These are phyloP conservation scores for Xanthoconium stramineum DNA, from an alignment of 768 basidiomycete species.

Conservation along the genomic window DNA sequence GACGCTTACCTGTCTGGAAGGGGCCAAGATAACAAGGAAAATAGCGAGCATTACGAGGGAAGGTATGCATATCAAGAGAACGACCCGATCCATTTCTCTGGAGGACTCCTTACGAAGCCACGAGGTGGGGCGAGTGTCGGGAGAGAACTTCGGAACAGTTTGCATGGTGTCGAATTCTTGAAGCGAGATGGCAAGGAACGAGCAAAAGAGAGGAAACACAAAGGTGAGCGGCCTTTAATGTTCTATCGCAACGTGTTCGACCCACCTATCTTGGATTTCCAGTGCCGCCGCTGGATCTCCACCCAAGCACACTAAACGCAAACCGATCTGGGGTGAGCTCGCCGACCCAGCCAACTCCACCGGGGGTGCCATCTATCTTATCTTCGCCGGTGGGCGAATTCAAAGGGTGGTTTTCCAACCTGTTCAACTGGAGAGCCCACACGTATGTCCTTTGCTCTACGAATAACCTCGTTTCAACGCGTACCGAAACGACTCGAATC, in stretches of 20 bases:
- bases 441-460: slow-evolving; percentile 53
- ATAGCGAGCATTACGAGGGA: slow-evolving; percentile 20
- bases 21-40: slow-evolving; percentile 39
- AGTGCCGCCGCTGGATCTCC: slow-evolving; percentile 55
- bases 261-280: slow-evolving; percentile 3
- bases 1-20: slow-evolving; percentile 11
- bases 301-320: not conserved
- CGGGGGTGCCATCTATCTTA: slow-evolving; percentile 37
- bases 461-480: slow-evolving; percentile 56
- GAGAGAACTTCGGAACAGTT: slow-evolving; percentile 54
- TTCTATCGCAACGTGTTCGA: not conserved
- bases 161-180: slow-evolving; percentile 30
- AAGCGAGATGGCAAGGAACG: slow-evolving; percentile 39
- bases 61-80: slow-evolving; percentile 13
- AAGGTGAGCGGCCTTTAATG: slow-evolving; percentile 38
- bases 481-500: slow-evolving; percentile 59
- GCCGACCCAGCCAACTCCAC: slow-evolving; percentile 42
- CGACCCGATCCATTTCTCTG: slow-evolving; percentile 21
- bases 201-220: slow-evolving; percentile 49
- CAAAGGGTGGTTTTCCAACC: slow-evolving; percentile 68
- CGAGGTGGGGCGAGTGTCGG: slow-evolving; percentile 33
- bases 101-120: slow-evolving; percentile 32
- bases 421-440: slow-evolving; percentile 88
- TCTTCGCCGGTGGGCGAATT: slow-evolving; percentile 81
- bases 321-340: slow-evolving; percentile 32